Base-by-base conservation (phyloP, 306 rosid genomes). In the Arachis stenosperma region DNA sequence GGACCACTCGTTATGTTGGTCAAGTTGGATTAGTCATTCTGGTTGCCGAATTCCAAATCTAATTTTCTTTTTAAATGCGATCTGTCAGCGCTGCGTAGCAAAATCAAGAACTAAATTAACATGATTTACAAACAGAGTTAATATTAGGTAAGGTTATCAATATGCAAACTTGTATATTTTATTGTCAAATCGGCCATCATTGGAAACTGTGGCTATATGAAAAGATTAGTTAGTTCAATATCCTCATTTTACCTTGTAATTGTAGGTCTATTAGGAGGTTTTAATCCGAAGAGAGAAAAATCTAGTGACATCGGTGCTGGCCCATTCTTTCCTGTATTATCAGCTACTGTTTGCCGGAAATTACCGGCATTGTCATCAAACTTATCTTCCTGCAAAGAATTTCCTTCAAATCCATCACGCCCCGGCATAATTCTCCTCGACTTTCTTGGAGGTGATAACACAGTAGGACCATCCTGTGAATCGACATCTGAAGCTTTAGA, bases 261-360 rank as follows among this genome's bases (percentile, higher is more conserved):
- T 37, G 97, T 94, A 73, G 99, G 99, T 76, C 97, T 89, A 82
- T 87, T 90, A 53, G 97, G 94, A 82, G 99, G 93, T 64, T 91
- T 88, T 54, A 88, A 81, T 51, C 89, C 97, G 87, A 91, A 94
- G 69, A 91, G 59, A 66, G 99, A 94, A 83, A 94, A 94, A 84
- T 94, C 97, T 15, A 94, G 79, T 2, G 99, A 91, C 88, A 87
- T 85, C 15, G 96, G 86, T 9, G 83, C 86, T 2, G 77, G 77
- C 37, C 85, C 97, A 81, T 75, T 90, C 86, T 84, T 84, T 77
- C 92, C 89, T 15, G 87, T 67, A 86, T 85, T 85, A 79, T 81
- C 96, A 81, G 85, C 89, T 69, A 65, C 83, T 46, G 71, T 69
- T 60, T 88, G 94, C 75, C 80, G 75, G 63, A 72, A 43, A 70